Evolutionary conservation across 2,329 filamentous ascomycete species (phyloP), one percentile per base, ranked within the genome.

Genomic region (Samsoniella hepiali): DNA sequence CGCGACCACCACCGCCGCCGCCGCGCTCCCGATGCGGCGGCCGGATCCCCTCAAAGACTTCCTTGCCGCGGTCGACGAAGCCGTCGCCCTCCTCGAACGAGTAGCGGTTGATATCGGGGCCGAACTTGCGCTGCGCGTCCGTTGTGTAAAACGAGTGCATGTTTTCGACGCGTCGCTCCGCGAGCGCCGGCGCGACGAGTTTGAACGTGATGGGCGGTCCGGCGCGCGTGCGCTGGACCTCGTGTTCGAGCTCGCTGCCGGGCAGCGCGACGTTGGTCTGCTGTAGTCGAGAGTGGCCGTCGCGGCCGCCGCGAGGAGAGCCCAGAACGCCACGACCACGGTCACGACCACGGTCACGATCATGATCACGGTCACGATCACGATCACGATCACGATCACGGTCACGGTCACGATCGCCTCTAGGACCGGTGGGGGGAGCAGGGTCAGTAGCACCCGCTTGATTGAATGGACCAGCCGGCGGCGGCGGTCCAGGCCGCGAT

Each of bases 31-130:
- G 77, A 65, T 84, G 81, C 1, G 86, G 85, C 31, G 84, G 85
- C 31, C 86, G 78, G 65, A 89, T 87, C 17, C 85, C 86, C 55
- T 85, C 77, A 70, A 88, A 88, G 44, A 88, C 86, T 72, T 93
- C 90, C 17, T 85, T 85, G 15, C 90, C 90, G 61, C 88, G 82
- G 72, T 93, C 89, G 51, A 93, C 88, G 61, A 93, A 86, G 6
- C 75, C 71, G 65, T 88, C 85, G 1, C 80, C 82, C 63, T 87
- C 79, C 72, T 92, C 89, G 68, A 93, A 93, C 0, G 88, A 89
- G 72, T 91, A 92, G 38, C 90, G 82, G 71, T 90, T 87, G 75
- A 85, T 85, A 59, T 81, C 76, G 65, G 79, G 73, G 66, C 80
- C 81, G 44, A 80, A 69, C 50, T 80, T 76, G 13, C 79, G 74